Percentiles rank a stretch among this genome's conserved stretches.
Evolutionary conservation across 2,329 filamentous ascomycete species (phyloP).

Genomic region (Claviceps monticola): DNA sequence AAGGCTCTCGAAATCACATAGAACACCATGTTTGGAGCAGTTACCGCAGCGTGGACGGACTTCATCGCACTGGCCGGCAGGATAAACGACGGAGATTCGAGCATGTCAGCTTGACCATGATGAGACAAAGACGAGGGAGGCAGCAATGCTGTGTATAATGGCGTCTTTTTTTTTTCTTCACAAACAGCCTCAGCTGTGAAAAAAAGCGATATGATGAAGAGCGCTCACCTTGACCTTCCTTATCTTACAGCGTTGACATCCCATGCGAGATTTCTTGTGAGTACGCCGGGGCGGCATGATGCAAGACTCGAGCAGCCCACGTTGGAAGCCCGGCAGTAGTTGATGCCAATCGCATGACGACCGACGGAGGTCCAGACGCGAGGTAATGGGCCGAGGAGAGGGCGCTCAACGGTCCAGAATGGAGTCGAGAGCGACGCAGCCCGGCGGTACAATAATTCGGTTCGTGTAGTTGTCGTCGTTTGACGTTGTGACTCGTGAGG

Average conservation of each 20-base stretch:
- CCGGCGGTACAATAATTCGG: neutral
- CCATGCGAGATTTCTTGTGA: slow-evolving; percentile 56
- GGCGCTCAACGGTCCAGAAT: neutral
- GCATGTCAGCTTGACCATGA: neutral
- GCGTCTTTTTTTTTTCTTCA: neutral
- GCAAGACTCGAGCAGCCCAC: slow-evolving; percentile 9
- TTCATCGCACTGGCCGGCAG: slow-evolving; percentile 42
- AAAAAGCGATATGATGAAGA: neutral
- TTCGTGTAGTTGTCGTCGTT: no score
- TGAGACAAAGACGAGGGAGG: neutral
- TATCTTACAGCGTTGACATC: slow-evolving; percentile 51
- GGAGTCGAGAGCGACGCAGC: neutral
- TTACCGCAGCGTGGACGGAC: slow-evolving; percentile 51
- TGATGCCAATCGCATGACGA: slow-evolving; percentile 16
- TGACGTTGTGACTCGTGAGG: no score
- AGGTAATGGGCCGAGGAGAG: neutral
- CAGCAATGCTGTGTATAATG: neutral
- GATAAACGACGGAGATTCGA: neutral
- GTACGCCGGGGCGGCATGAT: slow-evolving; percentile 51
- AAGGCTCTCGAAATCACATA: slow-evolving; percentile 49
- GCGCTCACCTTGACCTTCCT: slow-evolving; percentile 54
- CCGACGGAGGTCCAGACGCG: slow-evolving; percentile 3
- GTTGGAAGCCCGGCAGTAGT: slow-evolving; percentile 13
- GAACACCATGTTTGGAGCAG: slow-evolving; percentile 52
- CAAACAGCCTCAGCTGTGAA: neutral